phyloP scores from a whole-genome alignment of 2,329 filamentous ascomycete species.

The Thielaviopsis punctulata region DNA sequence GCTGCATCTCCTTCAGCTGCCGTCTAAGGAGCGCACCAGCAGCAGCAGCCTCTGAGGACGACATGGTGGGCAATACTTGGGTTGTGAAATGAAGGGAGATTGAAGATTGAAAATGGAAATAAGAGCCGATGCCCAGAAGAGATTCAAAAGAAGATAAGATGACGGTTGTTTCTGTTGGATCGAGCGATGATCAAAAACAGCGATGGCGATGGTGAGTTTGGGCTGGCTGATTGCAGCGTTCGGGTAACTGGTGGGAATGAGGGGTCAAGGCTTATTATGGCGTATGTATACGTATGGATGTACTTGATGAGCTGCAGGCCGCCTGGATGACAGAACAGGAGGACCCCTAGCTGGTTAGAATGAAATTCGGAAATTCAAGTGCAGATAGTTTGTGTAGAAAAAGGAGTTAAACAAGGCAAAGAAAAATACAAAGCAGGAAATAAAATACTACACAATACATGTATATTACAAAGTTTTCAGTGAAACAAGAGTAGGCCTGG shows the following conservation, averaged over 20 bases:
- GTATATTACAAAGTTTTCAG: no score
- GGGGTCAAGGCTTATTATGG: neutral
- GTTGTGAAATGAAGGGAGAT: neutral
- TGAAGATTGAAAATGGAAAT: no score
- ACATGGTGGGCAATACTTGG: slow-evolving; percentile 17
- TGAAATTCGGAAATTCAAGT: no score
- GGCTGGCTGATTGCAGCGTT: neutral
- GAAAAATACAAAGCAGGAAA: no score
- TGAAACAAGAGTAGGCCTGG: no score
- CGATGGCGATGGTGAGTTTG: neutral
- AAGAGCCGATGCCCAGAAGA: neutral
- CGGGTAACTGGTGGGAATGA: neutral
- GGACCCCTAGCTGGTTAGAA: no score
- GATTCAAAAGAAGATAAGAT: neutral
- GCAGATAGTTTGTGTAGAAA: no score
- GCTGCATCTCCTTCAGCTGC: slow-evolving; percentile 90
- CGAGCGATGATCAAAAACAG: neutral
- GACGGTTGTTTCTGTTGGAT: neutral
- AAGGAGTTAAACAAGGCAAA: no score
- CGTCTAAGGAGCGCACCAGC: slow-evolving; percentile 60
- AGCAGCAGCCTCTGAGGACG: slow-evolving; percentile 31
- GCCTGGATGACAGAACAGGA: neutral
- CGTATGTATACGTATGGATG: no score
- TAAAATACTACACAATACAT: no score
- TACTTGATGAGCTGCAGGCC: neutral